phyloP scores from a whole-genome alignment of 169 alveolate genomes.

The Plasmodium berghei region DNA sequence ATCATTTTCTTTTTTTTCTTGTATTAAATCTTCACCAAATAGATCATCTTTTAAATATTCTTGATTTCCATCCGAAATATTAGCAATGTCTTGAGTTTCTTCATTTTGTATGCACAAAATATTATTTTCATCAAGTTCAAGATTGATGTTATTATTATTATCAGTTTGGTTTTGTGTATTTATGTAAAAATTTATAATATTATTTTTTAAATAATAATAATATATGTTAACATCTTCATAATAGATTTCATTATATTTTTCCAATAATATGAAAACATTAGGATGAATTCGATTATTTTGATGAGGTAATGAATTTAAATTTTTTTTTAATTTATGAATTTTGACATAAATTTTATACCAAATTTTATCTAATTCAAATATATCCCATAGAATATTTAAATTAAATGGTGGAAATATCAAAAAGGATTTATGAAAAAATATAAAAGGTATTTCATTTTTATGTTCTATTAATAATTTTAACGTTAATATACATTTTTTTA shows the following conservation, averaged over 20 bases:
- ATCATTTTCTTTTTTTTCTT: not conserved
- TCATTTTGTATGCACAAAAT: constrained; percentile 29
- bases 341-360: constrained; percentile 43
- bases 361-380: constrained; percentile 82
- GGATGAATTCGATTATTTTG: constrained; percentile 8
- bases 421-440: constrained; percentile 85
- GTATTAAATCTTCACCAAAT: constrained; percentile 57
- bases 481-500: constrained; percentile 80
- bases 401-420: constrained; percentile 86
- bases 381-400: constrained; percentile 86
- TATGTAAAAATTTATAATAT: not conserved
- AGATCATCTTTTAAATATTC: constrained; percentile 41
- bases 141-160: not conserved
- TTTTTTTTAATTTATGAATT: constrained; percentile 21
- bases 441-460: constrained; percentile 85
- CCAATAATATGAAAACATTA: constrained; percentile 4
- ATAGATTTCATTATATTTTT: constrained; percentile 43
- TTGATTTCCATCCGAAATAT: not conserved
- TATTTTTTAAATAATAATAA: constrained; percentile 34
- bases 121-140: not conserved
- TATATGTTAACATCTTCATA: constrained; percentile 61
- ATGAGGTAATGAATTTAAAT: not conserved
- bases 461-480: constrained; percentile 82
- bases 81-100: not conserved
- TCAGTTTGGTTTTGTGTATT: not conserved